Evolutionary conservation across 2,329 filamentous ascomycete species (phyloP).

Genomic region (Aspergillus sp.): DNA sequence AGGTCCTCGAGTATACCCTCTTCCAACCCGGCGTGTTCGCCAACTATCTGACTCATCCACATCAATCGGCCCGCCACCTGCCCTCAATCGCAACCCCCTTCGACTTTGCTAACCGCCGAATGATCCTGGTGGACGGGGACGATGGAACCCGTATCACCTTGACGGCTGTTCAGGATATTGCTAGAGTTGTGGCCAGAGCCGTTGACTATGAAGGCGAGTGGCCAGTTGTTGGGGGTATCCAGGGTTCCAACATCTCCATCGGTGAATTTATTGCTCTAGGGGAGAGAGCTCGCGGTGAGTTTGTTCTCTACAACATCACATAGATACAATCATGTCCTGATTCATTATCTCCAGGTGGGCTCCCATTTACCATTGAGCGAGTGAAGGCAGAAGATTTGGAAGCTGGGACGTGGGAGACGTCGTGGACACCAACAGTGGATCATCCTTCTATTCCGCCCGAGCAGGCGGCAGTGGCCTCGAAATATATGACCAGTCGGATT

Average conservation of each 20-base stretch:
- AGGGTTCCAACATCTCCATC: neutral
- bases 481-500: neutral
- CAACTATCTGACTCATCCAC: constrained; percentile 7
- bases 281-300: constrained; percentile 2
- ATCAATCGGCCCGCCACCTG: constrained; percentile 2
- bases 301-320: too few relatives aligned
- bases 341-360: neutral
- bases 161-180: constrained; percentile 7
- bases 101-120: constrained; percentile 6
- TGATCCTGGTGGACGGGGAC: neutral
- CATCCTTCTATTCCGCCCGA: constrained; percentile 8
- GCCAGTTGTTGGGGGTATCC: constrained; percentile 9
- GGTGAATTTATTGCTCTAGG: neutral
- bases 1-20: constrained; percentile 16
- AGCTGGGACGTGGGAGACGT: neutral
- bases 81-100: neutral
- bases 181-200: neutral
- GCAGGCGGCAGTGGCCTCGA: neutral
- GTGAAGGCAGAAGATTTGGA: neutral
- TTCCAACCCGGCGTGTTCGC: constrained; percentile 12
- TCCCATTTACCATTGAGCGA: neutral
- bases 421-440: constrained; percentile 8
- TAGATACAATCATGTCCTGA: too few relatives aligned
- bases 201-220: constrained; percentile 13
- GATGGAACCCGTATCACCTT: neutral